A percentile compares a stretch with the other conserved stretches of the same genome.
These are phyloP conservation scores for Solanum pennellii DNA, from an alignment of 257 asterid species.

Conservation along the genomic window DNA sequence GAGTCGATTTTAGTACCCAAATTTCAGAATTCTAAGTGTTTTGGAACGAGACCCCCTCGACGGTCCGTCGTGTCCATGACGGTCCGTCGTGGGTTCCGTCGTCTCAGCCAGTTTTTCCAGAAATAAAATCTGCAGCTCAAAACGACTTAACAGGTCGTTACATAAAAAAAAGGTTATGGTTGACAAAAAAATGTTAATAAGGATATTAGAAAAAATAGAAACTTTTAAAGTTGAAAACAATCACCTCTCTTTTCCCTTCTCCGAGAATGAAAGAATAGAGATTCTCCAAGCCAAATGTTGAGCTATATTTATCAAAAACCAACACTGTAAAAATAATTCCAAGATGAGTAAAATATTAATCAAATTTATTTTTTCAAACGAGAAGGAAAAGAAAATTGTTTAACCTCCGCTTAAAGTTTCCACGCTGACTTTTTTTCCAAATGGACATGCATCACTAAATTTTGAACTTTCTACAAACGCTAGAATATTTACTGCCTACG, in stretches of 20 bases:
- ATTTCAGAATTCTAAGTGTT: no score
- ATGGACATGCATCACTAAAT: not conserved
- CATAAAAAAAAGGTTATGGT: no score
- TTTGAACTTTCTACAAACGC: not conserved
- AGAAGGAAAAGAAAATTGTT: not conserved
- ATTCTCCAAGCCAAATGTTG: not conserved
- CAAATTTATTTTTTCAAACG: not conserved
- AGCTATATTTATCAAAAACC: not conserved
- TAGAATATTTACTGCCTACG: no score
- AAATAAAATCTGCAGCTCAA: no score
- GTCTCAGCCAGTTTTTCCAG: no score
- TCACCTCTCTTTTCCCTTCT: not conserved
- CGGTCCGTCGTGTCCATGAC: no score
- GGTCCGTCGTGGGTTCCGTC: no score
- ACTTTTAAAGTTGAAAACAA: not conserved
- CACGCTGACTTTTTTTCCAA: not conserved
- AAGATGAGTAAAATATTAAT: not conserved
- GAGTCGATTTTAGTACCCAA: no score
- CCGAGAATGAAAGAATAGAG: not conserved
- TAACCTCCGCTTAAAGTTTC: not conserved
- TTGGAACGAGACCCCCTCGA: no score
- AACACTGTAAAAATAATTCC: not conserved
- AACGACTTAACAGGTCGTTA: no score
- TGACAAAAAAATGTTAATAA: no score
- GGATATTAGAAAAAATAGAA: no score